Conservation (phyloP, 768 basidiomycete species). For the Lactifluus pinguis region DNA sequence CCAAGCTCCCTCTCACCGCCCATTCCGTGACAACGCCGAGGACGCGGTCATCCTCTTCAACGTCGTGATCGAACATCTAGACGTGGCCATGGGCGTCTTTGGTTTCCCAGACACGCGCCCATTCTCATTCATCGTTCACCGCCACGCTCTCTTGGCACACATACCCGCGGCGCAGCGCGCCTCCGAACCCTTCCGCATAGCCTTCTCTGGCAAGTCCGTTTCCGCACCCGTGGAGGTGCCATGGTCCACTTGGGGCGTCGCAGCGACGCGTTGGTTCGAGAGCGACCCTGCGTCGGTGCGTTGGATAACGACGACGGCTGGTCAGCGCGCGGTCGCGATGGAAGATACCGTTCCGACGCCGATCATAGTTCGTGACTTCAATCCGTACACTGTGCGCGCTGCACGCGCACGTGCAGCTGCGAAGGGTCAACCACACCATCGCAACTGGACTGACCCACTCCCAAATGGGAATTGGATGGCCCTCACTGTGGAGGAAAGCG, state of each 20-base stretch:
- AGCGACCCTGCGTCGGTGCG: conserved; percentile 20
- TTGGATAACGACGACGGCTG: conserved; percentile 28
- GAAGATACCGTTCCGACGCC: not conserved
- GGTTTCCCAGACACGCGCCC: conserved; percentile 6
- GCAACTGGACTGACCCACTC: not conserved
- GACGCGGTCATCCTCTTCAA: conserved; percentile 23
- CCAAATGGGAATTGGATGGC: conserved; percentile 1
- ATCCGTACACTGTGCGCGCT: conserved; percentile 13
- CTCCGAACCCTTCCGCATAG: not conserved
- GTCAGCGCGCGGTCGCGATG: conserved; percentile 23
- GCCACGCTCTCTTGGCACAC: conserved; percentile 17
- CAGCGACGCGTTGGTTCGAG: conserved; percentile 22
- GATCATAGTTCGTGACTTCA: conserved; percentile 23
- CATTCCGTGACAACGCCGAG: conserved; percentile 21
- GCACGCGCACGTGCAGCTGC: not conserved
- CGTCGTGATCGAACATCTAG: conserved; percentile 13
- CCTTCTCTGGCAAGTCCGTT: not conserved
- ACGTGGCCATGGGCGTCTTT: not conserved
- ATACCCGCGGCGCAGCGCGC: not conserved
- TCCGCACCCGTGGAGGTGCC: not conserved
- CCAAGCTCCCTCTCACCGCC: conserved; percentile 4
- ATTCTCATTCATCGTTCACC: conserved; percentile 23
- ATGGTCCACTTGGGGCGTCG: conserved; percentile 24
- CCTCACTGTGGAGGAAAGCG: conserved; percentile 3
- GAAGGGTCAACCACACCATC: not conserved